Base-by-base conservation (phyloP, 225 moss, liverwort and hornwort genomes). In the Polytrichum commune region DNA sequence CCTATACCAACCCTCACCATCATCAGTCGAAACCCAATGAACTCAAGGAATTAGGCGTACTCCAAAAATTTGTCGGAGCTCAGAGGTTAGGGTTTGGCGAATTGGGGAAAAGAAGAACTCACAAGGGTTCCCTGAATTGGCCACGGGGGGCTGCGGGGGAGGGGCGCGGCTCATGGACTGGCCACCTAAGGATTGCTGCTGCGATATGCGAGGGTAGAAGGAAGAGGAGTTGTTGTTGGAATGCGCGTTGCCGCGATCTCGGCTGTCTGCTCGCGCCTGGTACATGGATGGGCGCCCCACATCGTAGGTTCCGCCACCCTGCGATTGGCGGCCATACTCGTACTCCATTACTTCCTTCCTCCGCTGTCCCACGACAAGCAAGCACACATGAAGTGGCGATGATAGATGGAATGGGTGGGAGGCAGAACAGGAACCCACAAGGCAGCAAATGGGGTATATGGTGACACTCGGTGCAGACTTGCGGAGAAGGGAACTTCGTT, bases 171-270 rank as follows among this genome's bases (percentile, higher is more conserved):
- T 80, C 58, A 78, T 54, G 20, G 88, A 70, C 7, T 84, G 68
- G 28, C 80, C 81, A 6, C 68, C 71, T n/a, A 79, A 77, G 26
- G 90, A 80, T 58, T 58, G 46, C 13, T 46, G 46, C 64, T 89
- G 87, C 8, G 89, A 87, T 62, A 94, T 80, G 64, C 83, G 85
- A 62, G 97, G 97, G 75, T 94, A 94, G 64, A 87, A 90, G 23
- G 75, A 76, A 19, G 72, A 78, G 29, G 83, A 76, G 29, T 55
- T 73, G 63, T 70, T 80, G 56, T 46, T 46, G 1, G 63, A 64
- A 56, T 73, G 77, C 62, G 32, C 19, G 13, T 63, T 33, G 23
- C 23, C 46, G 46, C 46, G 46, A 46, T 46, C 46, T 10, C 46
- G 46, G 32, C 69, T 55, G 46, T 64, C 72, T 20, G 28, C 1